Evolutionary conservation across 1,284 basidiomycete species (phyloP).

Genomic region (Moesziomyces sp.): DNA sequence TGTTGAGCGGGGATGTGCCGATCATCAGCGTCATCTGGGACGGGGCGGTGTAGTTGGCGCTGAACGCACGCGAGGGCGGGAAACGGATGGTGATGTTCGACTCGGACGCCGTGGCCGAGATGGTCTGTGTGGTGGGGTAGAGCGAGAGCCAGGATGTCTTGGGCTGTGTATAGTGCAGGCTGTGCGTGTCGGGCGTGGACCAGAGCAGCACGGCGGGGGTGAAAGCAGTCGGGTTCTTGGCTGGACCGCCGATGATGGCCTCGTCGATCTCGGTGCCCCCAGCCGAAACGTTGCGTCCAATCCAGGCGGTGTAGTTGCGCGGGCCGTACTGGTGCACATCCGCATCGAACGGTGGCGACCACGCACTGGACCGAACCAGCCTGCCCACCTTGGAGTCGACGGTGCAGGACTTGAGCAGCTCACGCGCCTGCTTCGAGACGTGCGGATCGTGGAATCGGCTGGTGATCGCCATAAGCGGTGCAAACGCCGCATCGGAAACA

Average conservation of each 20-base stretch:
- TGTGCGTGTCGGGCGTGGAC: conserved; percentile 20
- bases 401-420: conserved; percentile 11
- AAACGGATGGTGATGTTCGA: conserved; percentile 29
- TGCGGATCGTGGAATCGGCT: conserved; percentile 34
- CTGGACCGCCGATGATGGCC: conserved; percentile 28
- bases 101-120: conserved; percentile 27
- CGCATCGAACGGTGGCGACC: conserved; percentile 35
- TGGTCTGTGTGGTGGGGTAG: conserved; percentile 28
- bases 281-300: conserved; percentile 25
- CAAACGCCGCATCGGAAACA: conserved; percentile 27
- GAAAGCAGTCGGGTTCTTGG: conserved; percentile 30
- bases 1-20: conserved; percentile 10
- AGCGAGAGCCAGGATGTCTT: conserved; percentile 30
- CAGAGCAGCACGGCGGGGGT: conserved; percentile 33
- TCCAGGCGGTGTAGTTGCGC: conserved; percentile 40
- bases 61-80: conserved; percentile 27
- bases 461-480: conserved; percentile 32
- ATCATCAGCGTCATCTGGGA: conserved; percentile 35
- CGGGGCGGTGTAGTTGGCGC: conserved; percentile 34
- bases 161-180: conserved; percentile 20
- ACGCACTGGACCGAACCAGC: conserved; percentile 21
- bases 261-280: conserved; percentile 40
- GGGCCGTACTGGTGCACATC: conserved; percentile 32
- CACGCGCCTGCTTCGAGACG: conserved; percentile 22
- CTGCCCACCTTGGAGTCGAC: conserved; percentile 17